These are phyloP conservation scores for Excoecaria agallocha DNA, from an alignment of 345 rosid genomes.

Conservation along the genomic window DNA sequence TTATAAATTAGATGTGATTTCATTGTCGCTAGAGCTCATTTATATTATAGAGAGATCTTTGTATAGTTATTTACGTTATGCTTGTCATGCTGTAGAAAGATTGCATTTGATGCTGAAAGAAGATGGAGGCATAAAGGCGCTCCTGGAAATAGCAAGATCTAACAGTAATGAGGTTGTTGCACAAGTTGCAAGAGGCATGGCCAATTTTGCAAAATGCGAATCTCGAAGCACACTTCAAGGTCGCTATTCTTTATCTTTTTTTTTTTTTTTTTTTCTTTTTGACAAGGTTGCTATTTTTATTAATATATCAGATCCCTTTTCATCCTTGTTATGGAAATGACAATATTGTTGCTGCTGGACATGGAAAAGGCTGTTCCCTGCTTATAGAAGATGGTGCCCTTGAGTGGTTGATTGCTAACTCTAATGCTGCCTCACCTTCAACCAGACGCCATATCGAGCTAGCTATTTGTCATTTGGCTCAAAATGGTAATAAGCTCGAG, in stretches of 20 bases:
- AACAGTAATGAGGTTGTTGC: constrained; percentile 69
- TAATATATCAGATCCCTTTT: background rate
- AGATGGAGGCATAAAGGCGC: constrained; percentile 79
- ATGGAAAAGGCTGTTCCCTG: constrained; percentile 71
- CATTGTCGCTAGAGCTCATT: background rate
- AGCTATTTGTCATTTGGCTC: constrained; percentile 91
- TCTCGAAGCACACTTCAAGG: constrained; percentile 80
- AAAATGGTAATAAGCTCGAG: constrained; percentile 51
- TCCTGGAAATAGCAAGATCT: constrained; percentile 59
- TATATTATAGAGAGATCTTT: background rate
- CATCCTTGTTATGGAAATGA: constrained; percentile 5
- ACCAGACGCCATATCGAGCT: constrained; percentile 82
- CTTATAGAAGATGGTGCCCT: constrained; percentile 76
- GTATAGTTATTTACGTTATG: background rate
- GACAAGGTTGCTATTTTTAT: background rate
- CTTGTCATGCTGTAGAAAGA: constrained; percentile 46
- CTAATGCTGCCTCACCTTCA: constrained; percentile 51
- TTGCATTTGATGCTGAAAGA: constrained; percentile 67
- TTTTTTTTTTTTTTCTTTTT: too few relatives aligned
- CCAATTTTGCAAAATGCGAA: constrained; percentile 96
- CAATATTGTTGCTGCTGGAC: constrained; percentile 47
- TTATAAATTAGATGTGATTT: background rate
- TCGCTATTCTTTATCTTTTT: constrained; percentile 12
- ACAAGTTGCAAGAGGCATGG: constrained; percentile 94
- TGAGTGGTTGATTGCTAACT: constrained; percentile 68